Base-by-base conservation (phyloP, 2,329 filamentous ascomycete genomes). In the Mycogone perniciosa region DNA sequence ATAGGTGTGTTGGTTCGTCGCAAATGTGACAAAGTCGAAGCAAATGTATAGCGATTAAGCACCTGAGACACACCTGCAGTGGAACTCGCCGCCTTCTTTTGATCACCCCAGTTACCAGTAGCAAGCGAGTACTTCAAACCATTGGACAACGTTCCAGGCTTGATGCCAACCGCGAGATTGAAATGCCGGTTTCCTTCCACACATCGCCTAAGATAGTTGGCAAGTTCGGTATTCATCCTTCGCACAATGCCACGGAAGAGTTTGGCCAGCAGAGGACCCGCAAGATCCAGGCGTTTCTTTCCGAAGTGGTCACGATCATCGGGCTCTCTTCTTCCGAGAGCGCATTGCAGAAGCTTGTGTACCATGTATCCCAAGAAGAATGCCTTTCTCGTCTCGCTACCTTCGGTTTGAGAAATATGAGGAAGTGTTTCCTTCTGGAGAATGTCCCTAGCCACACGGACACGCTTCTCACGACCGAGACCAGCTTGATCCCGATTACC, bases 321-420 rank as follows among this genome's bases (percentile, higher is more conserved):
- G 29, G 90, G 89, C 66, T 97, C 93, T 56, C 90, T 86, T 55
- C 93, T 86, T 46, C 93, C 95, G 44, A 99, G 79, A 49, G 91
- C 89, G 66, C 91, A 96, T 69, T 96, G 92, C 27, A 97, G 77
- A 60, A 99, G 80, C 66, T 93, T 88, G 71, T 99, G 92, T 43
- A 97, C 89, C 92, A 99, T 99, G 71, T 99, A 99, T 26, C 95
- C 93, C 44, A 99, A 76, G 78, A 97, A 99, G 72, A 96, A 99
- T 2, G 95, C 93, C 67, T 99, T 99, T 53, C 89, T 79, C 1
- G 92, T 97, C 67, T 97, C 92, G 60, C 89, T 95, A 30, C 93
- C 93, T 69, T 96, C 90, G 54, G 81, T 84, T 67, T 99, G 93
- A 1, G 92, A 96, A 55, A 99, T 97, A 64, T 99, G 93, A 27